Base-by-base conservation (phyloP, 129 eudicot species). In the Tagetes patula region DNA sequence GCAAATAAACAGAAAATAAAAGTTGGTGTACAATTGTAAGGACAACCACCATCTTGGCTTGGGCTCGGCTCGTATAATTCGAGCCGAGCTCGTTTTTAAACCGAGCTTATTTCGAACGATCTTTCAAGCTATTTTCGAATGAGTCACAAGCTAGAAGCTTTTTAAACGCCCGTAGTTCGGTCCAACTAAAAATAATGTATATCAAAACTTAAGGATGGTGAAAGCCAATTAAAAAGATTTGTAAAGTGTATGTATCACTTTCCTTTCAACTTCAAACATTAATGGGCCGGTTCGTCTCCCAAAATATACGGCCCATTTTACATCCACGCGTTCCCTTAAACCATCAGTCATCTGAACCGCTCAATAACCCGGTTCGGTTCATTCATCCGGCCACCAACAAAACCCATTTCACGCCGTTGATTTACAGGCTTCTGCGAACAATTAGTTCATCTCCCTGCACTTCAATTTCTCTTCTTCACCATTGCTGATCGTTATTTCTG, bases 261-360 rank as follows among this genome's bases (percentile, higher is more conserved):
- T 27, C 61, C 11, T 20, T 54, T 6, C 6, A 54, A 20, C 9
- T 53, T 53, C 0, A 53, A 20, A 53, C 60, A 54, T 31, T 6
- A 55, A n/a, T 76, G 80, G 80, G 69, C 80, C 41, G 39, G 3
- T 42, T 55, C 39, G 68, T 76, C 58, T 32, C 9, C 60, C 4
- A 67, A 68, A 76, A 60, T 47, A 27, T 3, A 62, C 64, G 75
- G 63, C 70, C 81, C 81, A 77, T 38, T 36, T 47, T 1, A 2
- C n/a, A 60, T 70, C 75, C 81, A 60, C 81, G 75, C 76, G 76
- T 77, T 38, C 81, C 75, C 38, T 47, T 60, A 69, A 47, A 52
- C 52, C 71, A 69, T 70, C 81, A 39, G 1, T 43, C 68, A 58
- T 72, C 59, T 59, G 32, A 71, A 32, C 67, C 59, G 59, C 33